Conservation (phyloP, 2,329 filamentous ascomycete genomes). For the Phaeosphaeriaceae sp. region DNA sequence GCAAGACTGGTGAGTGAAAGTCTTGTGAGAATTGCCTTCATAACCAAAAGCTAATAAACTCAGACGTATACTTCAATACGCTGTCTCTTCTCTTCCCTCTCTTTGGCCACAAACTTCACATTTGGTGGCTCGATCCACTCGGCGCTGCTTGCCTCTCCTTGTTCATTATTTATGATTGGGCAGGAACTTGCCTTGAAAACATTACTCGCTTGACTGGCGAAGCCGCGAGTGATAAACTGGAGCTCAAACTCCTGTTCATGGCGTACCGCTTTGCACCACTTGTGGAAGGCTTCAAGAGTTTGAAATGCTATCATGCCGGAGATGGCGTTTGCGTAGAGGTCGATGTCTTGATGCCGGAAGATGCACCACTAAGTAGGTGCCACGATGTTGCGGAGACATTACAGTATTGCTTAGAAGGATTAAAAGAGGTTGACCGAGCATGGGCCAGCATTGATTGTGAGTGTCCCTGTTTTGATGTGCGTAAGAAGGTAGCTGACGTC, state of each 20-base stretch:
- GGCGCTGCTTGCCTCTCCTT: slow-evolving; percentile 68
- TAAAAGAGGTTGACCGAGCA: slow-evolving; percentile 60
- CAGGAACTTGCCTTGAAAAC: slow-evolving; percentile 65
- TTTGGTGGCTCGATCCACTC: slow-evolving; percentile 72
- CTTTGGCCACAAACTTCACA: slow-evolving; percentile 62
- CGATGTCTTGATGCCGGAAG: slow-evolving; percentile 63
- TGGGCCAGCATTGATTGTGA: slow-evolving; percentile 61
- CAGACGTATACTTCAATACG: slow-evolving; percentile 68
- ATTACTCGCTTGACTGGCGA: slow-evolving; percentile 65
- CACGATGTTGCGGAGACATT: slow-evolving; percentile 69
- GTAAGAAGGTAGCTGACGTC: slow-evolving; percentile 8
- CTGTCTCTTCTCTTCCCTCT: slow-evolving; percentile 68
- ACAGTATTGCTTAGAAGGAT: slow-evolving; percentile 66
- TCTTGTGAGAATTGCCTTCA: fast-evolving
- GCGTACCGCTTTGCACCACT: slow-evolving; percentile 63
- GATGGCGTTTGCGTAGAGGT: slow-evolving; percentile 69
- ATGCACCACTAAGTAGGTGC: slow-evolving; percentile 58
- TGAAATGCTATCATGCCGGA: slow-evolving; percentile 66
- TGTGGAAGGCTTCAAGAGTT: slow-evolving; percentile 60
- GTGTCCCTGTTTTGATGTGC: slow-evolving; percentile 16
- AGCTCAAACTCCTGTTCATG: slow-evolving; percentile 65
- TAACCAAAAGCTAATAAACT: not conserved
- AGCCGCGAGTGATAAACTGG: slow-evolving; percentile 58
- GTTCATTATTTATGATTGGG: slow-evolving; percentile 74
- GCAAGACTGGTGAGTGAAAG: slow-evolving; percentile 50